phyloP scores from a whole-genome alignment of 768 basidiomycete genomes.

The Leccinum longicurvipes region DNA sequence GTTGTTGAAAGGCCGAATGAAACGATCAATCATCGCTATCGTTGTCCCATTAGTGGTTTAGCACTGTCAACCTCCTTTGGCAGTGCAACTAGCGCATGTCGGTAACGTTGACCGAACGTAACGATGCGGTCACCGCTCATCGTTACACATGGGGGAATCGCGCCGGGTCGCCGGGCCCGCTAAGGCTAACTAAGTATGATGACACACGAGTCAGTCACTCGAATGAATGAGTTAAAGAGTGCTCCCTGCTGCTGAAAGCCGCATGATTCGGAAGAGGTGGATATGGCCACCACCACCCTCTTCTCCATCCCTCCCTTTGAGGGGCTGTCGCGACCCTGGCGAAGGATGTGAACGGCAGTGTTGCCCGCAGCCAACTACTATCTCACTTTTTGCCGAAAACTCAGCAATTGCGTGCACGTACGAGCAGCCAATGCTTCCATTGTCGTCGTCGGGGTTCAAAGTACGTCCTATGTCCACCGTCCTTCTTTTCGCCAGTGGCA shows the following conservation, averaged over 20 bases:
- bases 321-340: background rate
- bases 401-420: conserved; percentile 3
- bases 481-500: background rate
- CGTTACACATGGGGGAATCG: conserved; percentile 1
- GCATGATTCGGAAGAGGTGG: conserved; percentile 1
- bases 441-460: background rate
- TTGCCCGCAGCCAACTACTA: background rate
- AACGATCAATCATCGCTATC: background rate
- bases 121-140: conserved; percentile 9
- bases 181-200: background rate
- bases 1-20: conserved; percentile 1
- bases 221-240: background rate
- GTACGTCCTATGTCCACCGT: background rate
- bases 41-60: background rate
- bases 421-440: background rate
- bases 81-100: conserved; percentile 4
- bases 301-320: background rate
- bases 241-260: background rate
- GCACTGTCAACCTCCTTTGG: background rate
- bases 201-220: conserved; percentile 13
- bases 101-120: conserved; percentile 5
- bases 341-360: background rate
- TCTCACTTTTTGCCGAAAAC: background rate
- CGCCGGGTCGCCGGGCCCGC: conserved; percentile 15
- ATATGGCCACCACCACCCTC: background rate